Conservation (phyloP, 1,284 basidiomycete genomes). For the Uromyces viciae-fabae region DNA sequence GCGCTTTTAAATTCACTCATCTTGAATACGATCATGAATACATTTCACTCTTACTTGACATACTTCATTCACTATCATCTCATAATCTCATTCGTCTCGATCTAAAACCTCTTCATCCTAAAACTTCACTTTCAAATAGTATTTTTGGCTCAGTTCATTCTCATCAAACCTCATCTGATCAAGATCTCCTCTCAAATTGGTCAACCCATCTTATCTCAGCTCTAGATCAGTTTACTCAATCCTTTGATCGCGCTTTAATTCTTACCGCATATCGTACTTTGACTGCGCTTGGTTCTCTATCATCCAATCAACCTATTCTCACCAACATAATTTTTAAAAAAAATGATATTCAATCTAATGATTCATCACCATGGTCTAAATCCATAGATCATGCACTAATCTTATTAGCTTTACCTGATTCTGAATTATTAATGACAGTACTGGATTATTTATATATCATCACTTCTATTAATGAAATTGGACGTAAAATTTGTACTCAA, state of each 20-base stretch:
- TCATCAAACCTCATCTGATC: not conserved
- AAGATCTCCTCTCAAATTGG: not conserved
- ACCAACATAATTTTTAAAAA: not conserved
- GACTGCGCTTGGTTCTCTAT: not conserved
- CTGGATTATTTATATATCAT: constrained; percentile 36
- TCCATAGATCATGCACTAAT: constrained; percentile 9
- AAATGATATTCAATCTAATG: not conserved
- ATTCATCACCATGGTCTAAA: not conserved
- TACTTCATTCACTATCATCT: constrained; percentile 62
- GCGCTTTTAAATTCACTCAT: not conserved
- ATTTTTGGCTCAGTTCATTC: not conserved
- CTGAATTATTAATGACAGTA: constrained; percentile 22
- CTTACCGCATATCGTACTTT: constrained; percentile 23
- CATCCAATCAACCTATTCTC: constrained; percentile 3
- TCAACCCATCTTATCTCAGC: not conserved
- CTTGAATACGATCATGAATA: constrained; percentile 19
- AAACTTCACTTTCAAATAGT: not conserved
- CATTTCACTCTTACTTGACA: constrained; percentile 61
- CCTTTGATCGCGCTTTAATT: constrained; percentile 24
- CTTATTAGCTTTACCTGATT: constrained; percentile 25
- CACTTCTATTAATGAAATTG: not conserved
- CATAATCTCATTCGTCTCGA: constrained; percentile 17
- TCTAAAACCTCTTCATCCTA: not conserved
- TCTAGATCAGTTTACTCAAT: constrained; percentile 11
- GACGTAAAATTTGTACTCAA: not conserved